A percentile compares a stretch with the other conserved stretches of the same genome.
Conservation (phyloP, 345 rosid species). For the Ceriops decandra region DNA sequence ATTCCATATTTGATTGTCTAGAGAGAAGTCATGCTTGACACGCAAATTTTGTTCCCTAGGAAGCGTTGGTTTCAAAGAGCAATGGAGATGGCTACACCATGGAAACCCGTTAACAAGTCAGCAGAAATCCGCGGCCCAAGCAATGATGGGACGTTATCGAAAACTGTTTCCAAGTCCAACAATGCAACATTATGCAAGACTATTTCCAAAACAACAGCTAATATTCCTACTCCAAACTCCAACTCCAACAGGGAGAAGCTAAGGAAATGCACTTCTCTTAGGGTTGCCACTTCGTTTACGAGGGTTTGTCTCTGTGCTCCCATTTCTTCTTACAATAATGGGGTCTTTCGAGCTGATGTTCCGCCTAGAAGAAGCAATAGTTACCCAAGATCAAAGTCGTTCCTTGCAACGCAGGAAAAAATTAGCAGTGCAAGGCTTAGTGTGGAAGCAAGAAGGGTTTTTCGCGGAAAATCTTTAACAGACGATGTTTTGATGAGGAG, state of each 20-base stretch:
- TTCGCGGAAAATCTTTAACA: constrained; percentile 82
- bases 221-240: constrained; percentile 10
- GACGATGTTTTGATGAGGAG: constrained; percentile 91
- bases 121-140: constrained; percentile 20
- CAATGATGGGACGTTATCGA: constrained; percentile 29
- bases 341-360: constrained; percentile 63
- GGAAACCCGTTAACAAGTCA: constrained; percentile 40
- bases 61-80: constrained; percentile 96
- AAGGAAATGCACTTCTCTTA: constrained; percentile 69
- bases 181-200: constrained; percentile 45
- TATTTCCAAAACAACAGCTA: constrained; percentile 35
- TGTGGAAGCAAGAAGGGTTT: constrained; percentile 63
- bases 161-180: constrained; percentile 42
- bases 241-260: constrained; percentile 36
- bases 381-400: constrained; percentile 70
- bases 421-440: constrained; percentile 38
- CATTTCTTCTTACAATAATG: constrained; percentile 70
- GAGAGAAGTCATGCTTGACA: constrained; percentile 3
- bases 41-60: constrained; percentile 40
- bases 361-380: constrained; percentile 87
- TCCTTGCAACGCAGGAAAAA: constrained; percentile 27
- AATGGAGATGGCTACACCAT: constrained; percentile 65
- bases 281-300: constrained; percentile 74
- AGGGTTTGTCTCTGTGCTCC: constrained; percentile 89
- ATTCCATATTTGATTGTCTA: too few relatives aligned